Evolutionary conservation across 2,329 filamentous ascomycete genomes (phyloP).

Genomic region (Teratosphaeria epicoccoides): DNA sequence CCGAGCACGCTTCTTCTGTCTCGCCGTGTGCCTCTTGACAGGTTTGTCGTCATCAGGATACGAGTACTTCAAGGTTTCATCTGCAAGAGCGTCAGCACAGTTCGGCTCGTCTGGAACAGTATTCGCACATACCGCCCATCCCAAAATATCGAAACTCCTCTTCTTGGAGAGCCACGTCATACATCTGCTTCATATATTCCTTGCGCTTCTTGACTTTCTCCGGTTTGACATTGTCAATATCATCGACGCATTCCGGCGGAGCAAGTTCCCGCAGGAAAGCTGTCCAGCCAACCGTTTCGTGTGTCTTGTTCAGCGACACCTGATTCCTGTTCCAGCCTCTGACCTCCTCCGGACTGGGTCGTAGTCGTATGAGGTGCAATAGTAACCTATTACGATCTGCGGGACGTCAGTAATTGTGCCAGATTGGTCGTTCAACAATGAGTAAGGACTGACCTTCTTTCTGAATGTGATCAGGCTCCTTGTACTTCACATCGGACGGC

Average conservation of each 20-base stretch:
- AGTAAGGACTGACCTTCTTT: conserved; percentile 46
- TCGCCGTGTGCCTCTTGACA: neutral
- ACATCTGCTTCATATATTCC: conserved; percentile 10
- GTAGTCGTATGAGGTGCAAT: conserved; percentile 21
- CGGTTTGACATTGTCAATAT: conserved; percentile 17
- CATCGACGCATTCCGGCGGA: conserved; percentile 6
- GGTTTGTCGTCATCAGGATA: neutral
- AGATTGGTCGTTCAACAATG: neutral
- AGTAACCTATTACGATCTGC: conserved; percentile 21
- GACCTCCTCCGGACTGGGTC: conserved; percentile 19
- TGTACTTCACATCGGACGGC: conserved; percentile 39
- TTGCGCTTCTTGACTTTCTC: conserved; percentile 8
- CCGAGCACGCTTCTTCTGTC: neutral
- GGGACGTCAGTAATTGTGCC: conserved; percentile 5
- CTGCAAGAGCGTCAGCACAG: neutral
- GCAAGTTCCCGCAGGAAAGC: conserved; percentile 20
- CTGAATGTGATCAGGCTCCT: conserved; percentile 62
- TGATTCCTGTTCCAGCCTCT: conserved; percentile 18
- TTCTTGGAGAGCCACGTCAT: conserved; percentile 13
- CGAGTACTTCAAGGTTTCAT: neutral
- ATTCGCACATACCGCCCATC: neutral
- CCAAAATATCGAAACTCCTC: conserved; percentile 5
- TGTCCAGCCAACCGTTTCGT: conserved; percentile 20
- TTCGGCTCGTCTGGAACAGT: neutral
- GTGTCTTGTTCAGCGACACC: conserved; percentile 14